Evolutionary conservation across 371 early-diverging fungal species (phyloP).

Genomic region (Rhizopus sp.): DNA sequence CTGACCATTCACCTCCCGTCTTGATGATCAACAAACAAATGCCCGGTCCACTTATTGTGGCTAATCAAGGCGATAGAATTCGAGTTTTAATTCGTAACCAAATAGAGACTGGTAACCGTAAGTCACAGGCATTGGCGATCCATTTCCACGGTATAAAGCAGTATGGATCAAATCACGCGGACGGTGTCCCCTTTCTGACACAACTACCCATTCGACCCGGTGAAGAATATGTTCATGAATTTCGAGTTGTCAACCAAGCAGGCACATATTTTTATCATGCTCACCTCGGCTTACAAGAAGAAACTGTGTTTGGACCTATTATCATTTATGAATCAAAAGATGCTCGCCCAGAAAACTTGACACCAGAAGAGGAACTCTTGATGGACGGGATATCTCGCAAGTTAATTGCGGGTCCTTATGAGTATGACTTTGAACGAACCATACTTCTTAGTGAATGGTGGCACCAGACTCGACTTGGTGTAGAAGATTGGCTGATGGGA

Average conservation of each 20-base stretch:
- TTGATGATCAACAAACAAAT: conserved; percentile 48
- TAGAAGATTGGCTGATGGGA: conserved; percentile 34
- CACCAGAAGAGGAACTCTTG: background rate
- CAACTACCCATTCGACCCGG: conserved; percentile 62
- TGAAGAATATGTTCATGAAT: conserved; percentile 51
- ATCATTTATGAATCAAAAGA: conserved; percentile 41
- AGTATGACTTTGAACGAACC: conserved; percentile 48
- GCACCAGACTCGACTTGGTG: conserved; percentile 32
- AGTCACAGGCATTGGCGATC: conserved; percentile 30
- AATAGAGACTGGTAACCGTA: background rate
- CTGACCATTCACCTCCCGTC: conserved; percentile 23
- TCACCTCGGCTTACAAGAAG: conserved; percentile 46
- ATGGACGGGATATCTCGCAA: background rate
- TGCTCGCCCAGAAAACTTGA: conserved; percentile 21
- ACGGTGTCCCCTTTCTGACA: conserved; percentile 66
- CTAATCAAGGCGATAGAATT: conserved; percentile 42
- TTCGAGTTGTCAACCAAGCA: conserved; percentile 37
- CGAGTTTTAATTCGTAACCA: conserved; percentile 45
- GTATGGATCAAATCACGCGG: conserved; percentile 33
- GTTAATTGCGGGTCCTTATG: conserved; percentile 20
- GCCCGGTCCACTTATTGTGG: conserved; percentile 53
- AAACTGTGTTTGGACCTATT: conserved; percentile 51
- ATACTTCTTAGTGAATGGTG: conserved; percentile 53
- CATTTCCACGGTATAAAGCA: conserved; percentile 55
- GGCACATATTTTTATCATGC: conserved; percentile 67